A percentile compares a stretch with the other conserved stretches of the same genome.
Evolutionary conservation across 2,329 filamentous ascomycete genomes (phyloP).

Genomic region (Diaporthe destruens): DNA sequence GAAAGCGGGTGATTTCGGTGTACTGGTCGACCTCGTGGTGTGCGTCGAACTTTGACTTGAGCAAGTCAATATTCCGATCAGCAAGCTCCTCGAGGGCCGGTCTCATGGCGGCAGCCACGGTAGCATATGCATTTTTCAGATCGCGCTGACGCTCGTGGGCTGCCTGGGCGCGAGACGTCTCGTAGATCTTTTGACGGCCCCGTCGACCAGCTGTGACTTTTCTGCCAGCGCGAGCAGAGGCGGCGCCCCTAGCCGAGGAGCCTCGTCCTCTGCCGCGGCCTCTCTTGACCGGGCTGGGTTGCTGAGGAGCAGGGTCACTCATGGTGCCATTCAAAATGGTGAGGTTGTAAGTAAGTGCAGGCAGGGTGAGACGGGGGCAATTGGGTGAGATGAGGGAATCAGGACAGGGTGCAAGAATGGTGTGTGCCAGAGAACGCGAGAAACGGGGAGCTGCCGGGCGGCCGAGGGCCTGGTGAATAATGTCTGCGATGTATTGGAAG

Average conservation of each 20-base stretch:
- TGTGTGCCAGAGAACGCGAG: constrained; percentile 23
- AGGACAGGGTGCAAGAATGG: constrained; percentile 29
- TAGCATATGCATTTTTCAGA: constrained; percentile 74
- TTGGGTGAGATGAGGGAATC: constrained; percentile 13
- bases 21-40: constrained; percentile 69
- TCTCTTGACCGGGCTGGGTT: constrained; percentile 42
- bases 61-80: constrained; percentile 67
- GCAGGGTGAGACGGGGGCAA: constrained; percentile 31
- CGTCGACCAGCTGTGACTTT: constrained; percentile 41
- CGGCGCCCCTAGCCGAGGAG: constrained; percentile 35
- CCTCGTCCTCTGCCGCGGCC: constrained; percentile 40
- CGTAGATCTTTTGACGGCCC: constrained; percentile 69
- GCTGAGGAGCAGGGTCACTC: constrained; percentile 41
- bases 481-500: not conserved
- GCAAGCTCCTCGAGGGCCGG: constrained; percentile 75
- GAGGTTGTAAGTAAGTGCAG: constrained; percentile 34
- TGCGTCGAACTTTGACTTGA: constrained; percentile 66
- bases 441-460: not conserved
- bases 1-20: constrained; percentile 61
- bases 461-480: not conserved
- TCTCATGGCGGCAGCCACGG: constrained; percentile 73
- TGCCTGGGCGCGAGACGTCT: constrained; percentile 66
- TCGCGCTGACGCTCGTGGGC: constrained; percentile 74
- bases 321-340: constrained; percentile 42
- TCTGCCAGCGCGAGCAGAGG: constrained; percentile 39